Evolutionary conservation across 345 rosid species (phyloP), one percentile per base, ranked within the genome.

Genomic region (Gossypium australe): DNA sequence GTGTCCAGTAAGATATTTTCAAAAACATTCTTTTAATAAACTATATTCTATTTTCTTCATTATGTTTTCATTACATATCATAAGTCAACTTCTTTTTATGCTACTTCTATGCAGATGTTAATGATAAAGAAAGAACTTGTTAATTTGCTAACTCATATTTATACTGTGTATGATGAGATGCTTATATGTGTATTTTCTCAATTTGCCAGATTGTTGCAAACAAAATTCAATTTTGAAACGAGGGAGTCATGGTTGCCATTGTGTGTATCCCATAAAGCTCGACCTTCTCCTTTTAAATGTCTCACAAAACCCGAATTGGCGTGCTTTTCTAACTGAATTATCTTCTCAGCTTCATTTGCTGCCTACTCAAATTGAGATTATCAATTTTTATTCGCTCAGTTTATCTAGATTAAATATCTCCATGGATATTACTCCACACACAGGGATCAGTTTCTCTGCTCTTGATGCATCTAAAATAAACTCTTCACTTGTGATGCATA

Each of bases 181-280:
- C 66, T 75, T 76, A 75, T 58, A n/a, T 66, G 76, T 18, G 67
- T 78, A 27, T 82, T 73, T 73, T 80, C 47, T 64, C 29, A 8
- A 74, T 81, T 20, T 76, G 72, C 47, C 85, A 95, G 99, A 87
- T 84, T 95, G 99, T 81, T 95, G 99, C 88, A 89, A 87, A 84
- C 89, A 81, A 34, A 81, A 89, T 76, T 85, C 80, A 81, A 95
- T 95, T 82, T 83, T 83, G 91, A 95, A 87, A 86, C 87, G 89
- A 77, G 90, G 87, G 75, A 86, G 83, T 81, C 85, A 73, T 76
- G 91, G 82, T 80, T 95, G 99, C 80, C 92, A 91, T 78, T 95
- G 99, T 61, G 99, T 89, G 61, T 93, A 95, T 86, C 99, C 99
- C 16, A 90, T 95, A 81, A 95, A 91, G 89, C 88, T 95, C 72